Percentiles rank a stretch among this genome's conserved stretches.
phyloP scores from a whole-genome alignment of 2,329 filamentous ascomycete species.

The Penicillium sp. region DNA sequence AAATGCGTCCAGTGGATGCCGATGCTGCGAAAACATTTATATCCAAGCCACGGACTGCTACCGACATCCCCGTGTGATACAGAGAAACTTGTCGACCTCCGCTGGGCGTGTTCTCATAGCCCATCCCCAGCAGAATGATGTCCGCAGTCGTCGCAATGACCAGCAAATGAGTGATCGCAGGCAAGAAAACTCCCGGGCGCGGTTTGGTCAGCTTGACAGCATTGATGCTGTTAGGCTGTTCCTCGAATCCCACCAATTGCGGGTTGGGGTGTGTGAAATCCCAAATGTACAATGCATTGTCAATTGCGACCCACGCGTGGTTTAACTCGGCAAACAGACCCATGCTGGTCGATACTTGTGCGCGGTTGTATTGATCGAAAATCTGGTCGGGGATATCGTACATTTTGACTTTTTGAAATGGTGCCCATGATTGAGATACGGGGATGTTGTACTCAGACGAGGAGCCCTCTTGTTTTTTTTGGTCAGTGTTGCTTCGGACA shows the following conservation, averaged over 20 bases:
- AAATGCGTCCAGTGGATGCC: slow-evolving; percentile 78
- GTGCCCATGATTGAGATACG: slow-evolving; percentile 69
- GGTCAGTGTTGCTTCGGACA: slow-evolving; percentile 1
- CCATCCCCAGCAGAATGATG: slow-evolving; percentile 82
- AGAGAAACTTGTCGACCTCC: slow-evolving; percentile 73
- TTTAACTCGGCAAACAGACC: slow-evolving; percentile 92
- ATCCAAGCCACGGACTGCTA: slow-evolving; percentile 72
- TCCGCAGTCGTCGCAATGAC: slow-evolving; percentile 85
- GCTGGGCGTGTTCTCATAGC: slow-evolving; percentile 61
- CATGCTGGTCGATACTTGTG: slow-evolving; percentile 87
- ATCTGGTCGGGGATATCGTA: slow-evolving; percentile 90
- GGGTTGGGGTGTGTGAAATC: slow-evolving; percentile 94
- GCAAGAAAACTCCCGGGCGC: slow-evolving; percentile 82
- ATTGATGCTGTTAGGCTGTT: slow-evolving; percentile 82
- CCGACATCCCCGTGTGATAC: slow-evolving; percentile 84
- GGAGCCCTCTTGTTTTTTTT: slow-evolving; percentile 65
- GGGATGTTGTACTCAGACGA: slow-evolving; percentile 90
- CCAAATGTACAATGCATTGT: slow-evolving; percentile 96
- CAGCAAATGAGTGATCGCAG: slow-evolving; percentile 80
- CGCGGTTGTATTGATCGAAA: slow-evolving; percentile 86
- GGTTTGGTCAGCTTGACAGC: slow-evolving; percentile 86
- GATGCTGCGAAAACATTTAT: slow-evolving; percentile 79
- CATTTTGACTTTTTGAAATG: slow-evolving; percentile 82
- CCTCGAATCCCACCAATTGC: slow-evolving; percentile 87
- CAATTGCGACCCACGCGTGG: slow-evolving; percentile 93